These are phyloP conservation scores for Colletotrichum coccodes DNA, from an alignment of 2,329 filamentous ascomycete genomes.

Conservation along the genomic window DNA sequence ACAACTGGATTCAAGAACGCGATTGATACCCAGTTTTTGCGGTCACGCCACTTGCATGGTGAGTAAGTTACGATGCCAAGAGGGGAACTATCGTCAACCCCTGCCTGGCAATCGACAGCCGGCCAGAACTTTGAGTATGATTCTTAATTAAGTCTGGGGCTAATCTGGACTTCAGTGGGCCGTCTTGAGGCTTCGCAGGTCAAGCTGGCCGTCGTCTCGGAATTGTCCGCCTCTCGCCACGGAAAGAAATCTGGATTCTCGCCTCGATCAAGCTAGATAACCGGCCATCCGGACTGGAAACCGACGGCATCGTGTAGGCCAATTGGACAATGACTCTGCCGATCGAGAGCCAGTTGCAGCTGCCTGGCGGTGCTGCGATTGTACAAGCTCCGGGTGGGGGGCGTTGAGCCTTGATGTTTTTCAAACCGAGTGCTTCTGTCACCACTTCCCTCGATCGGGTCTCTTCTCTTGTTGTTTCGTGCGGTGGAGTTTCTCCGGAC, in stretches of 20 bases:
- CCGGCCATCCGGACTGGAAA: neutral
- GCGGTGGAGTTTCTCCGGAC: neutral
- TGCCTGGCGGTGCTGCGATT: neutral
- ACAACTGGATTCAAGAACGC: neutral
- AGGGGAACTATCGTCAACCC: neutral
- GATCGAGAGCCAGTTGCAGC: neutral
- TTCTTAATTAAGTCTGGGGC: neutral
- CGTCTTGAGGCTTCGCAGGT: neutral
- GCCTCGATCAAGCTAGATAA: neutral
- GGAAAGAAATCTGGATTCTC: neutral
- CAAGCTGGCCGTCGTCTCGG: neutral
- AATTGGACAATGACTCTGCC: neutral
- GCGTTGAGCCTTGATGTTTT: slow-evolving; percentile 13
- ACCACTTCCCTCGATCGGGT: neutral
- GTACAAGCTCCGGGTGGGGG: neutral
- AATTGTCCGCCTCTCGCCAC: neutral
- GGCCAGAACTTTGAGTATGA: neutral
- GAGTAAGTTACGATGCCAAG: neutral
- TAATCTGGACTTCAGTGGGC: neutral
- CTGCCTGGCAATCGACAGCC: neutral
- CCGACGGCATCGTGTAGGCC: neutral
- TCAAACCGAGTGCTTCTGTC: neutral
- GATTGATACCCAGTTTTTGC: too few relatives aligned
- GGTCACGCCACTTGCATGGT: neutral
- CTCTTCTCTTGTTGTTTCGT: neutral